These are phyloP conservation scores for Nitzschia sp. DNA, from an alignment of 108 stramenopile genomes.

Conservation along the genomic window DNA sequence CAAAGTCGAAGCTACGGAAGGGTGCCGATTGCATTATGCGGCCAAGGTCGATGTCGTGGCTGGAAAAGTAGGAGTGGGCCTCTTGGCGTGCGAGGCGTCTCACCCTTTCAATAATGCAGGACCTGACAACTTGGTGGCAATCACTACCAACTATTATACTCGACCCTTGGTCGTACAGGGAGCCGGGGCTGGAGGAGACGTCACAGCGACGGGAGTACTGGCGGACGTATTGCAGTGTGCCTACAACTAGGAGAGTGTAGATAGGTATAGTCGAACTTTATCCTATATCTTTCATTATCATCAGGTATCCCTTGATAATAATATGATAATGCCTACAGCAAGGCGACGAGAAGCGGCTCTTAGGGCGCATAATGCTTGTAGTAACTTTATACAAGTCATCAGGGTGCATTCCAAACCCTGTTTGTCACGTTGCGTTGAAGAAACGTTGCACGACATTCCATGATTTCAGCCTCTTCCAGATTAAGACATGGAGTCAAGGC, in stretches of 20 bases:
- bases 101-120: constrained; percentile 53
- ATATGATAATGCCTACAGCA: no score
- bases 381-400: no score
- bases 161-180: constrained; percentile 57
- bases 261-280: no score
- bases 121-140: constrained; percentile 59
- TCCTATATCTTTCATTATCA: no score
- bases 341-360: no score
- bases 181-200: constrained; percentile 59
- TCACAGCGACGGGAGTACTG: constrained; percentile 57
- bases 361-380: no score
- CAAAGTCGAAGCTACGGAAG: constrained; percentile 29
- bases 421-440: neutral
- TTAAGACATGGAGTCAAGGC: constrained; percentile 49
- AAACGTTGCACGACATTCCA: neutral
- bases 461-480: constrained; percentile 40
- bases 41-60: constrained; percentile 46
- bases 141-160: constrained; percentile 52
- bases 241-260: neutral
- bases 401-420: no score
- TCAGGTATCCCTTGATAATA: no score
- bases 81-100: constrained; percentile 45
- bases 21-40: constrained; percentile 56
- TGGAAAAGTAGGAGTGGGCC: constrained; percentile 46
- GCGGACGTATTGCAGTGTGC: constrained; percentile 47